Evolutionary conservation across 257 asterid genomes (phyloP).

Genomic region (Fraxinus pennsylvanica): DNA sequence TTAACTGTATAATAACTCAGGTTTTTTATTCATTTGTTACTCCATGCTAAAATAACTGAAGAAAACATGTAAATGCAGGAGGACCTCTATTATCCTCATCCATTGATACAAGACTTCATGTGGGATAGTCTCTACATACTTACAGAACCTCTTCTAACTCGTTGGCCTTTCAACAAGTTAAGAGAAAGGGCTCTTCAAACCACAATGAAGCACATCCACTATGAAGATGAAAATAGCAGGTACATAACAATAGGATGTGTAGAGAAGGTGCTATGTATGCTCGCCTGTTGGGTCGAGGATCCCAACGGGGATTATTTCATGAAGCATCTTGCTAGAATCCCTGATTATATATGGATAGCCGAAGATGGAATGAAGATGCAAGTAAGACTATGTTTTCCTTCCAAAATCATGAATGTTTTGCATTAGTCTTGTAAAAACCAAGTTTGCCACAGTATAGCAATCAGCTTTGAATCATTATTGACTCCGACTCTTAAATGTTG

Average conservation of each 20-base stretch:
- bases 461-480: background rate
- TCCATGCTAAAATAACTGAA: background rate
- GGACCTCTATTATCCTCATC: conserved; percentile 38
- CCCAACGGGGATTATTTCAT: conserved; percentile 43
- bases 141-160: conserved; percentile 31
- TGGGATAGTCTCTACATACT: conserved; percentile 33
- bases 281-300: conserved; percentile 49
- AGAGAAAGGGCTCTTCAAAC: conserved; percentile 35
- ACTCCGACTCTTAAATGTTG: background rate
- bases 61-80: conserved; percentile 27
- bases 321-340: conserved; percentile 43
- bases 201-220: conserved; percentile 40
- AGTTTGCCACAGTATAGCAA: background rate
- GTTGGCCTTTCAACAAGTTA: conserved; percentile 42
- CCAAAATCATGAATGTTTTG: background rate
- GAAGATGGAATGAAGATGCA: conserved; percentile 59
- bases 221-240: conserved; percentile 39
- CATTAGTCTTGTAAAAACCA: background rate
- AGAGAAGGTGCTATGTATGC: conserved; percentile 36
- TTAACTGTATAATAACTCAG: background rate
- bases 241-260: conserved; percentile 38
- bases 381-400: conserved; percentile 20
- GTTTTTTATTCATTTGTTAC: background rate
- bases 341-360: conserved; percentile 49
- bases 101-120: conserved; percentile 31